Evolutionary conservation across 2,329 filamentous ascomycete species (phyloP), one percentile per base, ranked within the genome.

Genomic region (Dothistroma septosporum): DNA sequence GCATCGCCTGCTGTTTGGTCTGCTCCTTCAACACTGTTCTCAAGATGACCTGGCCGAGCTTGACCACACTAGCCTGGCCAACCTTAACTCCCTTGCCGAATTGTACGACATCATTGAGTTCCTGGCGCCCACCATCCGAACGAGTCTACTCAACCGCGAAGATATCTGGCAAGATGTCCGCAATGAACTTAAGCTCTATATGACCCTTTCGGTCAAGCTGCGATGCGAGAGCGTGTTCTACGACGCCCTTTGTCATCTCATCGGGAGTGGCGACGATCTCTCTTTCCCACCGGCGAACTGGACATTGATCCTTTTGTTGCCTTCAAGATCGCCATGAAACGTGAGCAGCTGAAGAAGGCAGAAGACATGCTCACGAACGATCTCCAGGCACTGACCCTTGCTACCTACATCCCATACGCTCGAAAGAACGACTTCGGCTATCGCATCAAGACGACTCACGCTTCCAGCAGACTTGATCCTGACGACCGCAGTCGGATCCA

Each of bases 181-280:
- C 1, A 28, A 56, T 4, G 37, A 57, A n/a, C 47, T 24, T 16
- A 24, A 53, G 16, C 53, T 59, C 16, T 48, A 59, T 19, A 16
- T 64, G 2, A 56, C 56, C 1, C 59, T 64, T 1, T 53, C 37
- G 3, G 41, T 35, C 11, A 64, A 64, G 53, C 54, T 64, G 0
- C 46, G 50, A n/a, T 64, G 46, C 12, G 47, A 58, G 16, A 33
- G 24, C 16, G 16, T 53, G 2, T 64, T 50, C 28, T 14, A 35
- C 24, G 59, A 64, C 22, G 59, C 62, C 9, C 33, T 57, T 22
- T 52, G 59, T 2, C 59, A 64, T 35, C 56, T 44, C 53, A 50
- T 64, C 7, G 59, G 62, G 4, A 50, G 53, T 16, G 52, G 79
- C 69, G 9, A 33, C 41, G 21, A 16, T 19, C 47, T 41, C 35